These are phyloP conservation scores for Rhododendron vialii DNA, from an alignment of 148 eudicot species.

Conservation along the genomic window DNA sequence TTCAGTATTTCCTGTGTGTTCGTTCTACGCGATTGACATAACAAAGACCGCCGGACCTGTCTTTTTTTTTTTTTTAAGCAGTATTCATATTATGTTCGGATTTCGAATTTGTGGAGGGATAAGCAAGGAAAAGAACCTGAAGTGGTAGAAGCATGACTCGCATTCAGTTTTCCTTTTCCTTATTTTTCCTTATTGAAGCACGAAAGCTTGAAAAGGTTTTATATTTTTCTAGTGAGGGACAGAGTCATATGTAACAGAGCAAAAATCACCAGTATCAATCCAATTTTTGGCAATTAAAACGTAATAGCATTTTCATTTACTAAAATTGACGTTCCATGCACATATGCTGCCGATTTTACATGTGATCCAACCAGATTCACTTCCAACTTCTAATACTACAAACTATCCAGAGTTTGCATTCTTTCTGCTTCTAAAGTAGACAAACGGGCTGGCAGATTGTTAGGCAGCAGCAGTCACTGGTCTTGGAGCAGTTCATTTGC, in stretches of 20 bases:
- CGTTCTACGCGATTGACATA: not conserved
- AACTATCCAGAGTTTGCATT: no score
- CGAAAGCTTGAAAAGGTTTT: not conserved
- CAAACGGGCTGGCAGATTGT: not conserved
- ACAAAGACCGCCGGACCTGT: not conserved
- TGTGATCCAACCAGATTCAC: not conserved
- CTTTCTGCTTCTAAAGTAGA: not conserved
- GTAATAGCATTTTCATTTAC: not conserved
- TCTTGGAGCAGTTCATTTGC: constrained; percentile 38
- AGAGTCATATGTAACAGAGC: not conserved
- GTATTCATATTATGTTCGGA: not conserved
- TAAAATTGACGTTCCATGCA: not conserved
- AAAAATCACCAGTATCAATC: not conserved
- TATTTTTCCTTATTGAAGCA: not conserved
- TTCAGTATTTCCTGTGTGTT: not conserved
- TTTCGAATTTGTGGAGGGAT: not conserved
- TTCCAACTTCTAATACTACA: not conserved
- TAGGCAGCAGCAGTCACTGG: constrained; percentile 4
- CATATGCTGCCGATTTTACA: not conserved
- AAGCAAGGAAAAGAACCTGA: not conserved
- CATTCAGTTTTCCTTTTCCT: not conserved
- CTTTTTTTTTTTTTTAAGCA: not conserved
- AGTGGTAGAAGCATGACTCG: not conserved
- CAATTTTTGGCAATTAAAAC: no score
- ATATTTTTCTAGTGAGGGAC: not conserved